phyloP scores from a whole-genome alignment of 2,329 filamentous ascomycete genomes.

The Trichoderma atroviride region DNA sequence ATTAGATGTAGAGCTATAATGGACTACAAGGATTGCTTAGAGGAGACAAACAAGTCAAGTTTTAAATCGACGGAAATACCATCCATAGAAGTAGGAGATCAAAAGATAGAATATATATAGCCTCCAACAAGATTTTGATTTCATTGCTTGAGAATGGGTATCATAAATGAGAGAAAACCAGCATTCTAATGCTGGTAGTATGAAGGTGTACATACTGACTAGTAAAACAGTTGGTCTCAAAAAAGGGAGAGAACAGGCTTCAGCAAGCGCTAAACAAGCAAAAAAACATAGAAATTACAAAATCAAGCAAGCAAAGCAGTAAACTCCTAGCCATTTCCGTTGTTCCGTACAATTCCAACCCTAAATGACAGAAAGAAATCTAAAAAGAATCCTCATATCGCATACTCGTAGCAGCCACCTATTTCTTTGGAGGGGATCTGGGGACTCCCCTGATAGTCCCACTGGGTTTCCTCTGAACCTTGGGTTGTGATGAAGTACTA shows the following conservation, averaged over 20 bases:
- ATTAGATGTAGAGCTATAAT: slow-evolving; percentile 14
- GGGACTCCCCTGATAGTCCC: background rate
- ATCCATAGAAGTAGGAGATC: slow-evolving; percentile 2
- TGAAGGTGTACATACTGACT: slow-evolving; percentile 26
- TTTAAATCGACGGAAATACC: background rate
- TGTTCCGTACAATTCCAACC: background rate
- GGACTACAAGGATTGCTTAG: background rate
- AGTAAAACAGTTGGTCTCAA: slow-evolving; percentile 19
- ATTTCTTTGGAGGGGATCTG: slow-evolving; percentile 12
- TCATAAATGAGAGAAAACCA: slow-evolving; percentile 30
- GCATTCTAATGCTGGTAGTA: slow-evolving; percentile 8
- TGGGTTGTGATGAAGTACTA: slow-evolving; percentile 7
- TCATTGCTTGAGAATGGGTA: slow-evolving; percentile 31
- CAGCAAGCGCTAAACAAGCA: slow-evolving; percentile 2
- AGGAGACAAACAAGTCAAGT: background rate
- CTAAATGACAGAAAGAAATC: slow-evolving; percentile 6
- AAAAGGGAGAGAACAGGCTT: slow-evolving; percentile 9
- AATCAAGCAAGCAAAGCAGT: background rate
- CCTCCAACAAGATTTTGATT: slow-evolving; percentile 10
- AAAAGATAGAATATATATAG: slow-evolving; percentile 13
- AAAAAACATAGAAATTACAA: background rate
- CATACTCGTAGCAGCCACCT: background rate
- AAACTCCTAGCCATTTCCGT: slow-evolving; percentile 16
- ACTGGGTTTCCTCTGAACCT: slow-evolving; percentile 10
- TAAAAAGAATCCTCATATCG: background rate